Percentiles rank a stretch among this genome's conserved stretches.
Evolutionary conservation across 768 basidiomycete species (phyloP).

Genomic region (Pleurotus pulmonarius): DNA sequence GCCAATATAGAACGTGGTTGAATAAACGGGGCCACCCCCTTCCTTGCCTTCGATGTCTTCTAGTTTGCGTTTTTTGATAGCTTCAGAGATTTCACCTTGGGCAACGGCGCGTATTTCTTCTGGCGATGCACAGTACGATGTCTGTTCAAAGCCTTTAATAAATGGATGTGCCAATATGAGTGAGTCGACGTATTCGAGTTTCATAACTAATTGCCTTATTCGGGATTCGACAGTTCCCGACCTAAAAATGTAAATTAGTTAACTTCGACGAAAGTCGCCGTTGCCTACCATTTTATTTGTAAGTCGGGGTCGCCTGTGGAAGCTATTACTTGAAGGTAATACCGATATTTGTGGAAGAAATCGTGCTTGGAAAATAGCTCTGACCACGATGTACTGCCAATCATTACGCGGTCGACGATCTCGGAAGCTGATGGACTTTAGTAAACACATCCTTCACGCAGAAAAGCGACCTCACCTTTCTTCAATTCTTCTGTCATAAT

Average conservation of each 20-base stretch:
- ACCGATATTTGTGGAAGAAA: constrained; percentile 95
- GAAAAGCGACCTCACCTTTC: constrained; percentile 50
- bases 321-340: constrained; percentile 94
- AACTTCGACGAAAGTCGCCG: background rate
- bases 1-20: constrained; percentile 98
- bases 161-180: constrained; percentile 92
- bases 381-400: constrained; percentile 80
- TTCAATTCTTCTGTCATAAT: constrained; percentile 96
- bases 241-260: constrained; percentile 24
- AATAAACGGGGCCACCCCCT: constrained; percentile 75
- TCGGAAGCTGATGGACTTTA: constrained; percentile 60
- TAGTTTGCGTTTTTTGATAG: constrained; percentile 66
- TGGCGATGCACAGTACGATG: constrained; percentile 76
- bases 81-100: constrained; percentile 80
- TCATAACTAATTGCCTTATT: constrained; percentile 94
- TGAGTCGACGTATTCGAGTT: constrained; percentile 93
- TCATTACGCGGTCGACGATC: constrained; percentile 89
- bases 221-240: constrained; percentile 98
- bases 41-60: constrained; percentile 77
- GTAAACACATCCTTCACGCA: constrained; percentile 10
- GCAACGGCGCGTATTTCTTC: constrained; percentile 88
- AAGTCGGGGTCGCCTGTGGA: constrained; percentile 81
- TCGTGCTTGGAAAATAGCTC: constrained; percentile 95
- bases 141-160: constrained; percentile 89
- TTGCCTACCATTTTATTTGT: constrained; percentile 86